Percentiles rank a stretch among this genome's conserved stretches.
These are phyloP conservation scores for Volvariella surrecta DNA, from an alignment of 1,284 basidiomycete species.

Conservation along the genomic window DNA sequence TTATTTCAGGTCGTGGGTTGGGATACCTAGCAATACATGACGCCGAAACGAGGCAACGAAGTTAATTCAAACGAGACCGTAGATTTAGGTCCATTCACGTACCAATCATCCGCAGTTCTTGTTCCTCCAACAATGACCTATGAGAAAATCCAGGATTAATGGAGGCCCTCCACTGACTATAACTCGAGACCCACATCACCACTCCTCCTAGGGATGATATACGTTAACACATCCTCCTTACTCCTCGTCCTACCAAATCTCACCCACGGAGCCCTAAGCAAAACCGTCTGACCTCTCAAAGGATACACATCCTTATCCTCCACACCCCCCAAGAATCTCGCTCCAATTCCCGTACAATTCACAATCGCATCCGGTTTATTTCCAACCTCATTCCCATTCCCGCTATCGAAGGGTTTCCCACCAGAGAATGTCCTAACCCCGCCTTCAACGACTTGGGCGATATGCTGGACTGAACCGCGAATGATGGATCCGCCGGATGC, in stretches of 20 bases:
- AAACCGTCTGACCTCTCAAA: slow-evolving; percentile 80
- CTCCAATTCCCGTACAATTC: slow-evolving; percentile 58
- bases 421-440: slow-evolving; percentile 32
- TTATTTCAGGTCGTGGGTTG: slow-evolving; percentile 48
- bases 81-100: no score
- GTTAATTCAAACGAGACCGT: background rate
- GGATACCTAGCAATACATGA: slow-evolving; percentile 20
- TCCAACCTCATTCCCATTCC: slow-evolving; percentile 7
- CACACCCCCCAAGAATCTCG: slow-evolving; percentile 71
- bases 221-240: slow-evolving; percentile 45
- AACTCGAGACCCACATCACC: slow-evolving; percentile 44
- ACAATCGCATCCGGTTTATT: slow-evolving; percentile 43
- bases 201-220: slow-evolving; percentile 62
- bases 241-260: slow-evolving; percentile 47
- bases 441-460: slow-evolving; percentile 58
- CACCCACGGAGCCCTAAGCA: slow-evolving; percentile 71
- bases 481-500: slow-evolving; percentile 49
- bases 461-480: slow-evolving; percentile 52
- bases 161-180: slow-evolving; percentile 1
- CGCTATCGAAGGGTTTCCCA: background rate
- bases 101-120: slow-evolving; percentile 57
- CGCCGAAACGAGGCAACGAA: background rate
- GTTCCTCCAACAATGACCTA: slow-evolving; percentile 65
- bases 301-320: slow-evolving; percentile 70
- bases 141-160: slow-evolving; percentile 1